Base-by-base conservation (phyloP, 768 basidiomycete genomes). In the Mycena metata region DNA sequence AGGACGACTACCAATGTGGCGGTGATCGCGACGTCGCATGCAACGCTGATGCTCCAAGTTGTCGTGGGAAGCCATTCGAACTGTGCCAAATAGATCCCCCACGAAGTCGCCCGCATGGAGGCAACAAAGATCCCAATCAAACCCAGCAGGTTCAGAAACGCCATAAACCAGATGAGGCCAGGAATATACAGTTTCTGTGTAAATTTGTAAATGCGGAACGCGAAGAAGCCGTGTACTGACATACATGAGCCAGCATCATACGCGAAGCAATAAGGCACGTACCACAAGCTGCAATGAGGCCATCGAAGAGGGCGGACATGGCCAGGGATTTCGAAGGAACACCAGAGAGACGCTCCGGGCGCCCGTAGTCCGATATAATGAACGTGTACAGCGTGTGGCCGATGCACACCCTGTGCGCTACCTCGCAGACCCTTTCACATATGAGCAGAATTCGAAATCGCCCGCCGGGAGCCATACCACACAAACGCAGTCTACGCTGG, bases 291-390 rank as follows among this genome's bases (percentile, higher is more conserved):
- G 46, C 45, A 24, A 33, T 41, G 26, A 45, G 21, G 13, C 47
- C 60, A 19, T 11, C 15, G 60, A 61, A 61, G 35, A 61, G 21
- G 35, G 35, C 23, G n/a, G 60, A 30, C n/a, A 42, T n/a, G 12
- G 24, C 10, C 30, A 36, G 35, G 19, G 60, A 61, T 39, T 24
- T 23, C 8, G 60, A 23, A 30, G 47, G 35, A 46, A 6, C 47
- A 5, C 16, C 58, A 59, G 19, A n/a, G 23, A 46, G 42, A 17
- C 43, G 43, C 45, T 59, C 58, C 5, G 46, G 46, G 33, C 47
- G 58, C 17, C 58, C 60, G 47, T 39, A 61, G 49, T 61, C 49
- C n/a, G 46, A 39, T 26, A 61, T 50, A 16, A 47, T 61, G 23
- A 17, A 26, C 60, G 23, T 26, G 23, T 61, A 50, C 12, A 61